Evolutionary conservation across 1,284 basidiomycete genomes (phyloP), one percentile per base, ranked within the genome.

Genomic region (Dichomitus squalens): DNA sequence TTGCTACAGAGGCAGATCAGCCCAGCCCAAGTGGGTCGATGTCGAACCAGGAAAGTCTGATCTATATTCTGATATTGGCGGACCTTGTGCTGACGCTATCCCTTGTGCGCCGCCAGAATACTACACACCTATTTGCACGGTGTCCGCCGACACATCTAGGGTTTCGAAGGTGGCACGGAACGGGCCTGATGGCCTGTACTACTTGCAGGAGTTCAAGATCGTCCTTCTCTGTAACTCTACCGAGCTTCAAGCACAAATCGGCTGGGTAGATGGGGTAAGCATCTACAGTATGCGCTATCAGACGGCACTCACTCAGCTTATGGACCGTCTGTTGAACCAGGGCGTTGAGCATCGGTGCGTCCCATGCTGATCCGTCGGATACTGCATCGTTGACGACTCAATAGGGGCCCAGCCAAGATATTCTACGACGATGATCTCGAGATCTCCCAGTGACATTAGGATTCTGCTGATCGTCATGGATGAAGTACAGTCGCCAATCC

Each of bases 201-300:
- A 76, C 58, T 63, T 68, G 38, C 74, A 77, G 36, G 64, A 72
- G 11, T 83, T 75, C 62, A 74, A 79, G n/a, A 70, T 85, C 49
- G 71, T 85, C 21, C 68, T 85, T 46, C 68, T 75, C 34, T 81
- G 82, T 55, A 83, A 83, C 3, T 64, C 79, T 31, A 77, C 79
- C 0, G 79, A 81, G 57, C 46, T 81, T 5, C 71, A 75, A 48
- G 78, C 79, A 0, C 75, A 78, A 54, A 69, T 80, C 16, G 60
- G 68, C 18, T 85, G 83, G 83, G 65, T 49, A n/a, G 75, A 80
- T 41, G 59, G 74, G 9, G 73, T 74, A 36, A 55, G 71, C 66
- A 11, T 29, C n/a, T 1, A 18, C 4, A 2, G 14, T 3, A 8
- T 7, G 14, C 18, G 2, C 18, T 16, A 5, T 11, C 31, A 4